These are phyloP conservation scores for Backusella westeae DNA, from an alignment of 192 early-diverging fungal species.

Conservation along the genomic window DNA sequence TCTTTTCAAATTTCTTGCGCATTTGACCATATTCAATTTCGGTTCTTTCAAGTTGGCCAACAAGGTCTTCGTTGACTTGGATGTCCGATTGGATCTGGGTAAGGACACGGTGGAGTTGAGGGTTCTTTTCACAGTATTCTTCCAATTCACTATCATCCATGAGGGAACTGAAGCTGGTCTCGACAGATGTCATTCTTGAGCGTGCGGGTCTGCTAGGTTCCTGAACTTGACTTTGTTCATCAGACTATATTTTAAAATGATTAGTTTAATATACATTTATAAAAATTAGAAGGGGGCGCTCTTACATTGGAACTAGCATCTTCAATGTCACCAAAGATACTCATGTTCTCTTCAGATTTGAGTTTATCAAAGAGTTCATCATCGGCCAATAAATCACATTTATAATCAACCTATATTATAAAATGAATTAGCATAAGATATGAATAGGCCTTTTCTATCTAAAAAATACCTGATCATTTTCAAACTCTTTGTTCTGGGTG, in stretches of 20 bases:
- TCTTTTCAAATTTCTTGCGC: constrained; percentile 63
- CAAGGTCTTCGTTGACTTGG: constrained; percentile 56
- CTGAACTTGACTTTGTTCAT: not conserved
- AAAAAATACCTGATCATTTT: constrained; percentile 2
- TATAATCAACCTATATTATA: not conserved
- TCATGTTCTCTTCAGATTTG: constrained; percentile 17
- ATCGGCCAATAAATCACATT: constrained; percentile 17
- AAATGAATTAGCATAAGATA: not conserved
- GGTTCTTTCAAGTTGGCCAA: constrained; percentile 49
- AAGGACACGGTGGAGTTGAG: constrained; percentile 37
- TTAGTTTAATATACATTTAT: not conserved
- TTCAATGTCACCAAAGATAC: constrained; percentile 12
- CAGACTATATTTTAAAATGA: not conserved
- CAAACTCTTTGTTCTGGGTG: not conserved
- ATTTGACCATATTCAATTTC: constrained; percentile 53
- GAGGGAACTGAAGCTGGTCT: not conserved
- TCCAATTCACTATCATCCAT: constrained; percentile 4
- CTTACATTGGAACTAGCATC: not conserved
- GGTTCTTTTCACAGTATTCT: constrained; percentile 7
- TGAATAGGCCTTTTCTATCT: not conserved
- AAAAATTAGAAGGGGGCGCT: not conserved
- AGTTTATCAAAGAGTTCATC: constrained; percentile 18
- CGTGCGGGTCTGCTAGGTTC: not conserved
- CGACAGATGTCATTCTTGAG: not conserved
- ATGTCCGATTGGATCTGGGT: constrained; percentile 56